Evolutionary conservation across 1,139 yeast species (phyloP).

Genomic region (Suhomyces wounanorum): DNA sequence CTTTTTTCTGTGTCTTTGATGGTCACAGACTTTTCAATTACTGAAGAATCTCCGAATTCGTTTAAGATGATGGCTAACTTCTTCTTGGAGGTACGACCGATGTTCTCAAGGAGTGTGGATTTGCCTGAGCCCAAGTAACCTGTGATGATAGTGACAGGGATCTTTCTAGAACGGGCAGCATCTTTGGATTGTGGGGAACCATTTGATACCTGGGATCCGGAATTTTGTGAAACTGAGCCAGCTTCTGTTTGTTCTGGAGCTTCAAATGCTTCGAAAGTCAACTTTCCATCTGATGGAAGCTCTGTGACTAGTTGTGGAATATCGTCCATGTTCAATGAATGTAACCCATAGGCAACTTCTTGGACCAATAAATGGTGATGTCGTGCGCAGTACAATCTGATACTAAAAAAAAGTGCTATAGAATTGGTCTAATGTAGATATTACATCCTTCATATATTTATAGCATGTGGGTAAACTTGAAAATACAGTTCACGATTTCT

Average conservation of each 20-base stretch:
- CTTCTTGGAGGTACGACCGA: constrained; percentile 68
- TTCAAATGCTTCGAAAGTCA: neutral
- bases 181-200: neutral
- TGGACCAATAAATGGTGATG: neutral
- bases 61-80: constrained; percentile 87
- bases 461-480: no score
- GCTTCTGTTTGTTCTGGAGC: neutral
- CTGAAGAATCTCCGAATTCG: constrained; percentile 88
- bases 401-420: no score
- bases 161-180: constrained; percentile 36
- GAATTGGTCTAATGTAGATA: no score
- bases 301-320: constrained; percentile 22
- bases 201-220: neutral
- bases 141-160: constrained; percentile 90
- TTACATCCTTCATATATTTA: no score
- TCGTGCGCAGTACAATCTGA: neutral
- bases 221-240: neutral
- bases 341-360: neutral
- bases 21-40: constrained; percentile 84
- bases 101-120: constrained; percentile 74
- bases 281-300: constrained; percentile 14
- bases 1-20: constrained; percentile 59
- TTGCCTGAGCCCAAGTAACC: constrained; percentile 97
- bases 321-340: constrained; percentile 18
- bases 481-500: no score